Percentiles rank a stretch among this genome's conserved stretches.
These are phyloP conservation scores for Babesia bovis DNA, from an alignment of 169 alveolate genomes.

Conservation along the genomic window DNA sequence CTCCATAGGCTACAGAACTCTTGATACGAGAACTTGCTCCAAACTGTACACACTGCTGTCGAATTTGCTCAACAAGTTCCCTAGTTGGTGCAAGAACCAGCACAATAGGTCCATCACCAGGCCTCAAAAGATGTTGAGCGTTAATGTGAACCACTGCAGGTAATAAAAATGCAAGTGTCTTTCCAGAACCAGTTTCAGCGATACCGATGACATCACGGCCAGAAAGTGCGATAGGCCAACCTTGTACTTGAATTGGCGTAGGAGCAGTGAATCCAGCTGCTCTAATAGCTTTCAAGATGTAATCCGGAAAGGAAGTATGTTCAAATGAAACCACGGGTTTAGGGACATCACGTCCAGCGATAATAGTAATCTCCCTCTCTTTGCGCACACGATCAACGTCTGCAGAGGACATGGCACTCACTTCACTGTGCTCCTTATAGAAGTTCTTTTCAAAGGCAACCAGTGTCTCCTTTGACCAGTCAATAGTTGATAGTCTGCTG, in stretches of 20 bases:
- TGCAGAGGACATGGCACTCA: slow-evolving; percentile 75
- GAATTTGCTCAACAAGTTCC: slow-evolving; percentile 96
- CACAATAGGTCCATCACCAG: slow-evolving; percentile 97
- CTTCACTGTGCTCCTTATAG: slow-evolving; percentile 88
- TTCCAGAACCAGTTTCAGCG: slow-evolving; percentile 99
- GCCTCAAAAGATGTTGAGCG: slow-evolving; percentile 85
- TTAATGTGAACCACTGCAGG: slow-evolving; percentile 95
- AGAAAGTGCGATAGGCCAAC: slow-evolving; percentile 94
- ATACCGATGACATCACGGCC: slow-evolving; percentile 97
- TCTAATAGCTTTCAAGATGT: slow-evolving; percentile 83
- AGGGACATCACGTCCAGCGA: slow-evolving; percentile 87
- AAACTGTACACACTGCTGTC: slow-evolving; percentile 89
- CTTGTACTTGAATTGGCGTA: slow-evolving; percentile 93
- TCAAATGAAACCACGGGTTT: slow-evolving; percentile 89
- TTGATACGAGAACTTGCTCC: slow-evolving; percentile 84
- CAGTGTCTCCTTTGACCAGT: slow-evolving; percentile 83
- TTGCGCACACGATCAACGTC: slow-evolving; percentile 86
- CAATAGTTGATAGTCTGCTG: slow-evolving; percentile 73
- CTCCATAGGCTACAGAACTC: slow-evolving; percentile 92
- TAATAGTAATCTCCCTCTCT: slow-evolving; percentile 81
- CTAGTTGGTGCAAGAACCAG: slow-evolving; percentile 98
- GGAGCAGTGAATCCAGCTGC: slow-evolving; percentile 89
- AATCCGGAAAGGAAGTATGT: slow-evolving; percentile 91
- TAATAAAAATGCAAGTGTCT: slow-evolving; percentile 93
- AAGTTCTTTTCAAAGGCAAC: slow-evolving; percentile 92